Base-by-base conservation (phyloP, 805 yeast species). In the Spencermartinsiella europaea region DNA sequence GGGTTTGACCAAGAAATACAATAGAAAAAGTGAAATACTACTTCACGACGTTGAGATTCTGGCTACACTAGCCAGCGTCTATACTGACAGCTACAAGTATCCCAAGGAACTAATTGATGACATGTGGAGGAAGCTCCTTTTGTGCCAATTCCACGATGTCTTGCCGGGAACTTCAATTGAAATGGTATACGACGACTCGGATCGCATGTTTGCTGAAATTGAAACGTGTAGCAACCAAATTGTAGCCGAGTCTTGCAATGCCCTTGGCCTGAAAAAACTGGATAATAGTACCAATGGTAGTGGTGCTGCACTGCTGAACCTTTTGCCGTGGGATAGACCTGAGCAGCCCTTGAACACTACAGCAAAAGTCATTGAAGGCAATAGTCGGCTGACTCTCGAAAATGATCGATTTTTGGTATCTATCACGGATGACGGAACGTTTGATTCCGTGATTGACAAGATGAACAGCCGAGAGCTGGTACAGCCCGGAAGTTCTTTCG, bases 121-220 rank as follows among this genome's bases (percentile, higher is more conserved):
- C 2, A 63, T 90, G 51, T 90, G 97, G 97, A 89, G 85, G 63
- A 80, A 85, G 63, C 77, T 89, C 16, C 77, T 87, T 49, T 69
- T 91, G 42, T 87, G 95, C 61, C 97, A 90, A 62, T 90, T 90
- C 68, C 98, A 91, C 64, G 98, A 90, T 69, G 96, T 90, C 15
- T 72, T 91, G 45, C 98, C 98, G 2, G 98, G 98, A 2, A 82
- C 95, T 4, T 86, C 95, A 66, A 90, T 90, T 58, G 95, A 87
- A 52, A 78, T 85, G 79, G 96, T 90, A 12, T 90, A 90, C 60
- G 88, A 87, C 57, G 90, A 83, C 56, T 96, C 88, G 12, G 78
- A 80, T 60, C 89, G 90, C 34, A 80, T 85, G 77, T 73, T 89
- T 55, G 71, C 69, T 3, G 68, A 72, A 15, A 83, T 81, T 19